These are phyloP conservation scores for Mycena chlorophos DNA, from an alignment of 768 basidiomycete species.

Conservation along the genomic window DNA sequence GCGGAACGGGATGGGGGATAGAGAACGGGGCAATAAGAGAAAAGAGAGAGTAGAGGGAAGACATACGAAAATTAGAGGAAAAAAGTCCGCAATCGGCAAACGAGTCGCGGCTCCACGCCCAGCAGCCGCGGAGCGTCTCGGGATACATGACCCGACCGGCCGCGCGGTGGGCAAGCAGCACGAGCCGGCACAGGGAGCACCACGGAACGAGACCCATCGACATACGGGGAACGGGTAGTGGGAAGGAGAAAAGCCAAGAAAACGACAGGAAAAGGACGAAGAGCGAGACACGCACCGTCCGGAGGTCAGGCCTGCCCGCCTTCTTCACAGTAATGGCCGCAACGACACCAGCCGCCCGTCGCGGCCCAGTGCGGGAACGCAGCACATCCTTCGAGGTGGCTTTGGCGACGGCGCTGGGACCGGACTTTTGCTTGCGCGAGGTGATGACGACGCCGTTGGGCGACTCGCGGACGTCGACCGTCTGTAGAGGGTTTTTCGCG, in stretches of 20 bases:
- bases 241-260: background rate
- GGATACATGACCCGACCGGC: no score
- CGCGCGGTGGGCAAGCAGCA: no score
- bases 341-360: constrained; percentile 68
- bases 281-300: constrained; percentile 57
- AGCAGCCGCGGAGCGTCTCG: no score
- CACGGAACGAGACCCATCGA: no score
- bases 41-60: constrained; percentile 4
- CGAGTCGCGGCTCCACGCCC: no score
- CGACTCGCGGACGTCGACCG: constrained; percentile 61
- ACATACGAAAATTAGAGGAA: no score
- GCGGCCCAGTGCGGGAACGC: constrained; percentile 68
- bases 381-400: constrained; percentile 53
- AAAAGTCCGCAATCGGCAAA: no score
- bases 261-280: constrained; percentile 14
- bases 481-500: no score
- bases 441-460: constrained; percentile 58
- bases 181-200: no score
- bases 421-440: constrained; percentile 64
- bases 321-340: constrained; percentile 54
- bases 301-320: constrained; percentile 78
- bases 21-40: constrained; percentile 17
- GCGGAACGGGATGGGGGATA: no score
- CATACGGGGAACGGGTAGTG: no score
- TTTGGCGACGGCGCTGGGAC: constrained; percentile 49